Conservation (phyloP, 2,329 filamentous ascomycete genomes). For the Trichoderma citrinoviride region DNA sequence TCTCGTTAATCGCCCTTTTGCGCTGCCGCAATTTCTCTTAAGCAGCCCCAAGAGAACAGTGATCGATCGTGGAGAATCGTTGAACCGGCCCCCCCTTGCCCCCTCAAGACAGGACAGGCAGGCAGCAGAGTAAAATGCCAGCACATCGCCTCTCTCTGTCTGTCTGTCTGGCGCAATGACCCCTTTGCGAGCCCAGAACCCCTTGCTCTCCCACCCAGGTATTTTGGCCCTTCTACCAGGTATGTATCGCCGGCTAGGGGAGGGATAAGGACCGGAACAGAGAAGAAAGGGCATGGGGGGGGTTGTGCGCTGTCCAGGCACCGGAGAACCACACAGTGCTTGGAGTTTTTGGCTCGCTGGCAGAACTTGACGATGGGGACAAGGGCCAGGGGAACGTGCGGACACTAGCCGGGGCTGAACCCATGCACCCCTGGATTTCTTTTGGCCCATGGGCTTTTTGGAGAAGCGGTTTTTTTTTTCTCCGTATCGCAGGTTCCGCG, state of each 20-base stretch:
- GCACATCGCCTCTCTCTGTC: background rate
- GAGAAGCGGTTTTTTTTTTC: conserved; percentile 6
- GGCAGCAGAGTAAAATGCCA: background rate
- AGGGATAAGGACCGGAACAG: background rate
- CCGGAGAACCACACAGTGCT: conserved; percentile 12
- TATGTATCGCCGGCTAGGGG: background rate
- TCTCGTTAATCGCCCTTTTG: conserved; percentile 14
- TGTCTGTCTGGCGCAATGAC: background rate
- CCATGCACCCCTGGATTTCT: background rate
- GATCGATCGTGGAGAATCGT: conserved; percentile 17
- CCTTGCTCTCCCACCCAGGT: conserved; percentile 1
- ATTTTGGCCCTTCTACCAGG: no score
- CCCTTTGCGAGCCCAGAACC: conserved; percentile 1
- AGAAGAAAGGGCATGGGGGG: background rate
- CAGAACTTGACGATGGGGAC: background rate
- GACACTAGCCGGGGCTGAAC: conserved; percentile 2
- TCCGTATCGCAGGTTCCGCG: conserved; percentile 16
- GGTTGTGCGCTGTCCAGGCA: no score
- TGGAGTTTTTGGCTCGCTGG: background rate
- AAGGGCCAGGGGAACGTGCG: conserved; percentile 12
- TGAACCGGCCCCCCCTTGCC: background rate
- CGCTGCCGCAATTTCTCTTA: background rate
- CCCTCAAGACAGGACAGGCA: background rate
- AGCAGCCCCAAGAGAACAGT: no score
- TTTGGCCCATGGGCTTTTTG: background rate